These are phyloP conservation scores for Ceratocystis diversiconidia DNA, from an alignment of 2,329 filamentous ascomycete genomes.

Conservation along the genomic window DNA sequence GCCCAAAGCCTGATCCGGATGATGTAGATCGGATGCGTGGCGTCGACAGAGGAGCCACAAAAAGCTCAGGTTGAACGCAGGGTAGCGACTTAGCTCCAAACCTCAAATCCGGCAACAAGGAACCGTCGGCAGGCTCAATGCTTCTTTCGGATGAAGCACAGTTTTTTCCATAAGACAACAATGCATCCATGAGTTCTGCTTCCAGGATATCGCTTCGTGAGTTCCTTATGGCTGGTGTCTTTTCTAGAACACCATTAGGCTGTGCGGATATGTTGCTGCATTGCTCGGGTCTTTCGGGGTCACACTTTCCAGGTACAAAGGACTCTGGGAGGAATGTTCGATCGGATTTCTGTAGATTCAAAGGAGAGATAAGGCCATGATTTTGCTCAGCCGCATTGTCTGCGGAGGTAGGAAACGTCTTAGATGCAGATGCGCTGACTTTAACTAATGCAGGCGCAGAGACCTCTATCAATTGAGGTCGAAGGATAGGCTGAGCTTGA, in stretches of 20 bases:
- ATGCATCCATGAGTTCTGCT: conserved; percentile 7
- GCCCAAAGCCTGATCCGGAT: not conserved
- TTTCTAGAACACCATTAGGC: not conserved
- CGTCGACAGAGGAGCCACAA: conserved; percentile 5
- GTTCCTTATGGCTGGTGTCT: not conserved
- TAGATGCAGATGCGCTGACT: not conserved
- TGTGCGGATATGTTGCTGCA: not conserved
- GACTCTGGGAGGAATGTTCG: not conserved
- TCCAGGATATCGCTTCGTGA: not conserved
- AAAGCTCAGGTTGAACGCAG: not conserved
- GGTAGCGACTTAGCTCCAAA: not conserved
- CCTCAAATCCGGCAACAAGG: not conserved
- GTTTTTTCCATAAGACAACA: not conserved
- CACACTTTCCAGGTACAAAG: not conserved
- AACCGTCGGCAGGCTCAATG: not conserved
- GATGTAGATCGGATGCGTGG: not conserved
- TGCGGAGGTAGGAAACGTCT: not conserved
- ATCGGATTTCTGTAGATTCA: not conserved
- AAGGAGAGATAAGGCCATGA: not conserved
- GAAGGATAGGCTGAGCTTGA: conserved; percentile 20
- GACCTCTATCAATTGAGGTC: conserved; percentile 19
- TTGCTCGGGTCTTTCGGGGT: not conserved
- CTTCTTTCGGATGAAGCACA: not conserved
- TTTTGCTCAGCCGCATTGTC: not conserved
- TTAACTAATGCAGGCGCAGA: not conserved